A percentile compares a stretch with the other conserved stretches of the same genome.
phyloP scores from a whole-genome alignment of 495 filamentous ascomycete genomes.

The Staphylotrichum tortipilum region DNA sequence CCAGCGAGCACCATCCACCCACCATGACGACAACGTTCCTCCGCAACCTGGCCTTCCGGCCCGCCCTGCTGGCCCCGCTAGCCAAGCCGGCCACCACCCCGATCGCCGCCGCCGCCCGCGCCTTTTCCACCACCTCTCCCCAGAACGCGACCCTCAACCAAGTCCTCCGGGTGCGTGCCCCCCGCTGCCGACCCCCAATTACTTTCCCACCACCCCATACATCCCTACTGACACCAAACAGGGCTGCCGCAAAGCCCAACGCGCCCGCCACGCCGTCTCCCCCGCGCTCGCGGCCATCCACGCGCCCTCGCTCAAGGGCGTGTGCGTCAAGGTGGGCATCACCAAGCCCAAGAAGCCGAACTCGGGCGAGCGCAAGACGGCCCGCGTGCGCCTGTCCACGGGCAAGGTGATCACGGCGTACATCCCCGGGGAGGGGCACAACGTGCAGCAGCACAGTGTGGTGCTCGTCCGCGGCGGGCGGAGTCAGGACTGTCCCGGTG shows the following conservation, averaged over 20 bases:
- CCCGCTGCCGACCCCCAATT: no score
- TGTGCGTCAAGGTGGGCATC: slow-evolving; percentile 84
- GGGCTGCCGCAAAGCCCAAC: slow-evolving; percentile 66
- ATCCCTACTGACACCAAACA: slow-evolving; percentile 30
- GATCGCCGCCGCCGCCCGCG: slow-evolving; percentile 15
- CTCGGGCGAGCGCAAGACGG: slow-evolving; percentile 88
- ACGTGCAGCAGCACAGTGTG: slow-evolving; percentile 97
- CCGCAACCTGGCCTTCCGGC: slow-evolving; percentile 19
- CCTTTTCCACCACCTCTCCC: slow-evolving; percentile 43
- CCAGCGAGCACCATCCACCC: slow-evolving; percentile 5
- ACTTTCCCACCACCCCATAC: neutral
- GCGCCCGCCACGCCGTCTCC: slow-evolving; percentile 72
- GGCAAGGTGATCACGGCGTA: slow-evolving; percentile 81
- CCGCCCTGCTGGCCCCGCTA: slow-evolving; percentile 20
- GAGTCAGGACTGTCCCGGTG: slow-evolving; percentile 95
- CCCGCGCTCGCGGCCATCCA: slow-evolving; percentile 64
- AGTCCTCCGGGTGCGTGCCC: slow-evolving; percentile 41
- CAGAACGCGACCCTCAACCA: slow-evolving; percentile 54
- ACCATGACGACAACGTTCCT: slow-evolving; percentile 25
- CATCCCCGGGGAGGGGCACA: slow-evolving; percentile 96
- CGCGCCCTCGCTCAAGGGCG: slow-evolving; percentile 81
- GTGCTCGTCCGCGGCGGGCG: slow-evolving; percentile 87
- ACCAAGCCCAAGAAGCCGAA: slow-evolving; percentile 98
- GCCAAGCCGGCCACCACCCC: neutral
- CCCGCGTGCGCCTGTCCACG: slow-evolving; percentile 76